Percentiles rank a stretch among this genome's conserved stretches.
phyloP scores from a whole-genome alignment of 306 rosid genomes.

The Vicia sativa region DNA sequence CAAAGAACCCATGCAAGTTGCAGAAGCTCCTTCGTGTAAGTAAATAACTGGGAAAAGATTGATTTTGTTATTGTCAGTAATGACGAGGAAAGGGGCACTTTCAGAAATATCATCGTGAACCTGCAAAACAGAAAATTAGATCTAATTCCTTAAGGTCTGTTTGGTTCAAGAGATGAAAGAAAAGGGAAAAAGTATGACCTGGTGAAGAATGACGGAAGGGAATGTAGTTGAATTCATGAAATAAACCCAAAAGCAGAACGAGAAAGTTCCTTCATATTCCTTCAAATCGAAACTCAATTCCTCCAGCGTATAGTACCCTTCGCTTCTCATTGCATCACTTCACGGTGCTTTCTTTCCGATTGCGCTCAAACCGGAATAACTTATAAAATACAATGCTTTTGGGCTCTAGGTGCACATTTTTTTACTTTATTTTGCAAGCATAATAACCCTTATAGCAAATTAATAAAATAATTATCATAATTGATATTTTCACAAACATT shows the following conservation, averaged over 20 bases:
- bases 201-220: slow-evolving; percentile 65
- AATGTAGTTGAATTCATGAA: slow-evolving; percentile 60
- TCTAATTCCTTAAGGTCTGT: too few relatives aligned
- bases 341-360: too few relatives aligned
- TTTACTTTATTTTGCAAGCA: too few relatives aligned
- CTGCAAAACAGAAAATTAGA: too few relatives aligned
- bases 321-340: slow-evolving; percentile 45
- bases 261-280: slow-evolving; percentile 53
- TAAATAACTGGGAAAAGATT: slow-evolving; percentile 55
- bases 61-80: slow-evolving; percentile 56
- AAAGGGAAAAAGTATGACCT: slow-evolving; percentile 50
- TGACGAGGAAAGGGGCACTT: slow-evolving; percentile 66
- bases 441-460: too few relatives aligned
- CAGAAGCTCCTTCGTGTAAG: slow-evolving; percentile 57
- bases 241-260: slow-evolving; percentile 85
- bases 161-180: background rate
- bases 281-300: slow-evolving; percentile 66
- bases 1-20: slow-evolving; percentile 46
- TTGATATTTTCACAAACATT: too few relatives aligned
- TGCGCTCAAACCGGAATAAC: too few relatives aligned
- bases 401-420: too few relatives aligned
- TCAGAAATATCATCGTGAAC: slow-evolving; percentile 45
- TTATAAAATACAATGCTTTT: too few relatives aligned
- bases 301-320: slow-evolving; percentile 59
- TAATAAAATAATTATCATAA: too few relatives aligned